Conservation (phyloP, 768 basidiomycete genomes). For the Russula abietina region DNA sequence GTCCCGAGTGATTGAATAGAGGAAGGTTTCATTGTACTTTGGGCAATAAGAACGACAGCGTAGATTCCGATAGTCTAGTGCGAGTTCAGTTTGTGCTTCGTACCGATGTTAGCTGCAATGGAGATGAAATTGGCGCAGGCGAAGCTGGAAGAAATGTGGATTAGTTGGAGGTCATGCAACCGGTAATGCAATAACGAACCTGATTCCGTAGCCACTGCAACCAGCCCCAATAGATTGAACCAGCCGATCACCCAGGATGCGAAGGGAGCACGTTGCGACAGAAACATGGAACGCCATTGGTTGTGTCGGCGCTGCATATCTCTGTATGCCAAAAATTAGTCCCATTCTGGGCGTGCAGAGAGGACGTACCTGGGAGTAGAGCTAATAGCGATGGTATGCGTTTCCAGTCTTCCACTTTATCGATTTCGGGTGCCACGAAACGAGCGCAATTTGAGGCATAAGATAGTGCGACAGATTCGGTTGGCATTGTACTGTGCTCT, state of each 20-base stretch:
- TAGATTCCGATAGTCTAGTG: constrained; percentile 62
- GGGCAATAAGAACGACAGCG: constrained; percentile 60
- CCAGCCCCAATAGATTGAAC: constrained; percentile 72
- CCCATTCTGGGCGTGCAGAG: neutral
- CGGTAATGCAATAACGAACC: constrained; percentile 31
- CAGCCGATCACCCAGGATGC: constrained; percentile 73
- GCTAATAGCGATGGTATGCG: too few species aligned
- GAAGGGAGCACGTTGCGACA: constrained; percentile 56
- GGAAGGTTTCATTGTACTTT: constrained; percentile 35
- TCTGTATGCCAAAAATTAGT: constrained; percentile 27
- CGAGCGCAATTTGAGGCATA: too few species aligned
- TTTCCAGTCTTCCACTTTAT: too few species aligned
- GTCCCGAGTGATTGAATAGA: neutral
- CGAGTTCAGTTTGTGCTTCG: constrained; percentile 51
- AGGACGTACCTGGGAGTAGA: constrained; percentile 37
- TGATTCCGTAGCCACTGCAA: constrained; percentile 74
- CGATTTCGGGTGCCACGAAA: too few species aligned
- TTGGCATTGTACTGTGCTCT: too few species aligned
- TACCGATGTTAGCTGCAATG: constrained; percentile 53
- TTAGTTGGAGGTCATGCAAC: neutral
- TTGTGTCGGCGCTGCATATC: constrained; percentile 57
- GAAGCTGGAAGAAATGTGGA: constrained; percentile 37
- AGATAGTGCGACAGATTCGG: too few species aligned
- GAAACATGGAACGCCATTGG: constrained; percentile 70
- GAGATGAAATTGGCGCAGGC: constrained; percentile 64